These are phyloP conservation scores for Tylopilus plumbeoviolaceoides DNA, from an alignment of 768 basidiomycete genomes.

Conservation along the genomic window DNA sequence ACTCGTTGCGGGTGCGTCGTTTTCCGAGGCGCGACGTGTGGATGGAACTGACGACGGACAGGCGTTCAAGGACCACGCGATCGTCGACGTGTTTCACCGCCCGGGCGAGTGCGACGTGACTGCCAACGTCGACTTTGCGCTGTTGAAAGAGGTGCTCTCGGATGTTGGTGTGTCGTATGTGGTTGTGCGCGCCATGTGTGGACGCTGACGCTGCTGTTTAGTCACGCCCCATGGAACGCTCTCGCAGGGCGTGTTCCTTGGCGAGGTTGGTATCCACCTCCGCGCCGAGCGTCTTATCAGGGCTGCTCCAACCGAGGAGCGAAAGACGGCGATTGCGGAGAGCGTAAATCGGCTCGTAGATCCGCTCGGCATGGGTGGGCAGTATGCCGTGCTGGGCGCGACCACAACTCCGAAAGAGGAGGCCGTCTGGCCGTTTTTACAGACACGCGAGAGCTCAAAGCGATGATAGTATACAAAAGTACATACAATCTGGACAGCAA, in stretches of 20 bases:
- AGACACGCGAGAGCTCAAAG: not conserved
- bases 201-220: conserved; percentile 18
- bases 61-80: conserved; percentile 88
- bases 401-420: conserved; percentile 11
- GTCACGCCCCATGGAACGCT: conserved; percentile 61
- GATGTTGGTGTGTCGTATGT: conserved; percentile 50
- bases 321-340: conserved; percentile 48
- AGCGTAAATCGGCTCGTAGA: conserved; percentile 76
- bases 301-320: conserved; percentile 45
- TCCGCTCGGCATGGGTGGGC: conserved; percentile 75
- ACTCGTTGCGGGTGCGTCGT: conserved; percentile 77
- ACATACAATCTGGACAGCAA: not conserved
- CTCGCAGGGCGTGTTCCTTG: conserved; percentile 72
- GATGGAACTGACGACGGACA: conserved; percentile 25
- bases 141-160: conserved; percentile 71
- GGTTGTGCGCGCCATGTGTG: not conserved
- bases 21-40: too few relatives aligned
- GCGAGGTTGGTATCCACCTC: conserved; percentile 66
- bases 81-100: conserved; percentile 77
- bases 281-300: conserved; percentile 63
- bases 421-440: conserved; percentile 32
- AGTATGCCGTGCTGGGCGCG: conserved; percentile 80
- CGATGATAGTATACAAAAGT: not conserved
- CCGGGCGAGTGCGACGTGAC: conserved; percentile 93
- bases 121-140: conserved; percentile 94